Base-by-base conservation (phyloP, 2,329 filamentous ascomycete genomes). In the Cytospora chrysosperma region DNA sequence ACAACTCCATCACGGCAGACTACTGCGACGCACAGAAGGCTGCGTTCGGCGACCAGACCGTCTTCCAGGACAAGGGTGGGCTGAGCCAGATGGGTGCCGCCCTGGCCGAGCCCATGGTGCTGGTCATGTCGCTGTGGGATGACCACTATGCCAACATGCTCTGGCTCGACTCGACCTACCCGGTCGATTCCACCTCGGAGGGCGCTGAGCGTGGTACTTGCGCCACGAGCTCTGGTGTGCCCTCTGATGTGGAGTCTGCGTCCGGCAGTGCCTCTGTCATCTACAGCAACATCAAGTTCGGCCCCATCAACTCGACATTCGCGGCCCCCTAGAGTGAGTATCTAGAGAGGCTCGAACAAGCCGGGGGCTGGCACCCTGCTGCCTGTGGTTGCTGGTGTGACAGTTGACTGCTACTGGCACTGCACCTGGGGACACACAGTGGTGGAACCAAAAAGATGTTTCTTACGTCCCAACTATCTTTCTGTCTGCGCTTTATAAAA, bases 71-170 rank as follows among this genome's bases (percentile, higher is more conserved):
- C 32, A 78, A 82, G 60, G 85, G 85, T 58, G 86, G 86, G 28
- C 70, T 86, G 62, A 72, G 76, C n/a, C 74, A 74, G 55, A 85
- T 88, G 79, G 79, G 79, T 67, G 71, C 78, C 15, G 84, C 81
- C 21, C 74, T 88, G 52, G 72, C 73, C 3, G 68, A 77, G 54
- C 84, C 83, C 37, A 86, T 88, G 83, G 86, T 88, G 32, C 78
- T 88, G 7, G 85, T 87, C 69, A 80, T 88, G 80, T 81, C 78
- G 21, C 75, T 85, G 63, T 85, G 83, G 83, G 85, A 87, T 68
- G 86, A 88, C 73, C 82, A 88, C 74, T 76, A 81, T 58, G 76
- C 84, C 70, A 81, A 84, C 75, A 87, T 87, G 83, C 79, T 85
- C 61, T 88, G 85, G 85, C 79, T 88, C 65, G 85, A 87, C 76